Base-by-base conservation (phyloP, 805 yeast species). In the Candida methanosorbosa region DNA sequence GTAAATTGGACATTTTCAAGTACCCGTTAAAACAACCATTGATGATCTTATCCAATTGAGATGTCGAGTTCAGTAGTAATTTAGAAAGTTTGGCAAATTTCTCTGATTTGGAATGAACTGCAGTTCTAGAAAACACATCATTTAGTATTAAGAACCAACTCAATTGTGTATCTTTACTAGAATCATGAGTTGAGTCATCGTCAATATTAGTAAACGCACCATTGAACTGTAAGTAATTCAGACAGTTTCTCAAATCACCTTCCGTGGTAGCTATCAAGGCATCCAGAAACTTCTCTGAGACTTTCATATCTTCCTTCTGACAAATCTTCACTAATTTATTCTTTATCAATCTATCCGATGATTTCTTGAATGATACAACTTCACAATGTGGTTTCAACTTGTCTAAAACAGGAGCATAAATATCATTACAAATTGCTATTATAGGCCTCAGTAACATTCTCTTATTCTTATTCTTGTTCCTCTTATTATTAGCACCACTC, bases 341-440 rank as follows among this genome's bases (percentile, higher is more conserved):
- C 31, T 62, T 63, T 19, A 72, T 55, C 25, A 64, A 66, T 34
- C 54, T 59, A 13, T 61, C 66, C 2, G 72, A 50, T 0, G 94
- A 79, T 37, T 73, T 75, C 38, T 65, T 68, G 48, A 87, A 81
- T 6, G 72, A 54, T 2, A 90, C 64, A 6, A 83, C 64, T 47
- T 90, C 96, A 42, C 90, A 75, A 39, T 68, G 59, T 0, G 81
- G 80, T 40, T 90, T 73, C 40, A 90, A 61, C 37, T 74, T 76
- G 34, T 85, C 94, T 57, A 90, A 63, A 1, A 83, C 74, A 3
- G 78, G 72, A 0, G 84, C 72, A 54, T 83, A 87, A 2, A 83
- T 67, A 49, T 92, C 95, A 50, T 90, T 92, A 53, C 97, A 94
- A 37, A 92, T 75, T 28, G 95, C 88, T 35, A 90, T 84, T 15